phyloP scores from a whole-genome alignment of 768 basidiomycete genomes.

The Mycena albidolilacea region DNA sequence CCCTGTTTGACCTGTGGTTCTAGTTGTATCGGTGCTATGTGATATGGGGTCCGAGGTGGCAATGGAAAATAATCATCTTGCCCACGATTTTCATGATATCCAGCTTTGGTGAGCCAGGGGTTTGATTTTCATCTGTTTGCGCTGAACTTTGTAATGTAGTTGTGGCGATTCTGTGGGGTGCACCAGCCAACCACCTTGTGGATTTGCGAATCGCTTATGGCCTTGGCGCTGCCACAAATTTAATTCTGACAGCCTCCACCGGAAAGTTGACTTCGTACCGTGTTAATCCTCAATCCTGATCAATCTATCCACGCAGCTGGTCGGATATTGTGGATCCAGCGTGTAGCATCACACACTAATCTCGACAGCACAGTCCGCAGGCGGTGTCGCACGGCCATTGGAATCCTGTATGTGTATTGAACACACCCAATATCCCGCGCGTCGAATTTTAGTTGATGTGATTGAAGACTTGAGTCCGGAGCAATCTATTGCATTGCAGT shows the following conservation, averaged over 20 bases:
- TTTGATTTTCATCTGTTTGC: background rate
- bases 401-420: background rate
- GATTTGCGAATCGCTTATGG: background rate
- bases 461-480: constrained; percentile 9
- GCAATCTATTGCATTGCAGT: background rate
- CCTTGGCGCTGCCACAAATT: constrained; percentile 5
- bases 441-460: background rate
- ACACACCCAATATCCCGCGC: background rate
- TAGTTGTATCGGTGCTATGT: constrained; percentile 18
- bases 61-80: background rate
- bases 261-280: background rate
- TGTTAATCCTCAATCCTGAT: background rate
- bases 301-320: background rate
- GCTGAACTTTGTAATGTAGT: background rate
- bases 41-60: background rate
- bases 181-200: background rate
- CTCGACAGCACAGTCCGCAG: background rate
- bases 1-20: background rate
- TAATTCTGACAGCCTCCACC: background rate
- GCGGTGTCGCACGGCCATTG: background rate
- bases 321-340: constrained; percentile 14
- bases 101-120: background rate
- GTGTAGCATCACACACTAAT: background rate
- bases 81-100: background rate
- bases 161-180: background rate